phyloP scores from a whole-genome alignment of 2,329 filamentous ascomycete species.

The Stagonosporopsis cucurbitacearum region DNA sequence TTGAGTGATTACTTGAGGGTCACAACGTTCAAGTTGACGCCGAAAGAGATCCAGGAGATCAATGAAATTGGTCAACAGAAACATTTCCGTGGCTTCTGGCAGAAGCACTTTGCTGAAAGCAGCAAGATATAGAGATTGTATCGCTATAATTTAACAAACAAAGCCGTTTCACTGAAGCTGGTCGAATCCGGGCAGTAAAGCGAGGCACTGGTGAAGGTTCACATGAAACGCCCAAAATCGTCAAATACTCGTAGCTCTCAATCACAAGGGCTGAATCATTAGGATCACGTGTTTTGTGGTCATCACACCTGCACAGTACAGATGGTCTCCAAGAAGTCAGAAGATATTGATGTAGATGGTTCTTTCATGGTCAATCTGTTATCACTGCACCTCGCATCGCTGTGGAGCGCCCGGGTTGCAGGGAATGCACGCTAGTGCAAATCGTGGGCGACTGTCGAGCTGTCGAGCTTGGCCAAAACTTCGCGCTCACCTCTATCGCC shows the following conservation, averaged over 20 bases:
- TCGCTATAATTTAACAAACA: not conserved
- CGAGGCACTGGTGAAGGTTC: no score
- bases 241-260: no score
- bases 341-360: no score
- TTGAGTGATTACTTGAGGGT: conserved; percentile 64
- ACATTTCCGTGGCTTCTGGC: conserved; percentile 68
- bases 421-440: conserved; percentile 1
- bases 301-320: no score
- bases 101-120: conserved; percentile 57
- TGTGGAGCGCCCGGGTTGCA: not conserved
- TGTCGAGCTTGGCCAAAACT: conserved; percentile 15
- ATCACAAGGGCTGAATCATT: no score
- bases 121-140: conserved; percentile 54
- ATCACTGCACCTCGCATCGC: not conserved
- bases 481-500: conserved; percentile 5
- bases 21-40: conserved; percentile 65
- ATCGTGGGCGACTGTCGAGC: not conserved
- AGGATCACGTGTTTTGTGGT: no score
- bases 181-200: no score
- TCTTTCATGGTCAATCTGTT: not conserved
- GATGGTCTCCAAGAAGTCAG: no score
- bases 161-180: not conserved
- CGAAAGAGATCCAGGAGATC: conserved; percentile 59
- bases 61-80: conserved; percentile 63
- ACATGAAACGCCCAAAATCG: no score